Percentiles rank a stretch among this genome's conserved stretches.
Evolutionary conservation across 306 rosid species (phyloP).

Genomic region (Bauhinia variegata): DNA sequence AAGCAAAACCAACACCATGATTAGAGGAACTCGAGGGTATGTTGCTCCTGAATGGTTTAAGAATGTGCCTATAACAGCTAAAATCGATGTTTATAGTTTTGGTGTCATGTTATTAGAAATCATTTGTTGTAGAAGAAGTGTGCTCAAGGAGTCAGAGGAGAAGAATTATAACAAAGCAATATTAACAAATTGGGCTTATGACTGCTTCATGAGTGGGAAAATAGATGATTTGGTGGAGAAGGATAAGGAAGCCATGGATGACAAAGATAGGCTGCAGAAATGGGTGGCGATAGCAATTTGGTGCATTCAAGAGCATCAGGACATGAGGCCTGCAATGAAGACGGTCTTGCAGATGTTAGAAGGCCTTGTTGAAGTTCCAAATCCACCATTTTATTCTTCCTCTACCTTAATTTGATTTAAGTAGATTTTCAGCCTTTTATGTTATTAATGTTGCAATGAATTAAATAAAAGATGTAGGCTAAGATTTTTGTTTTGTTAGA

Average conservation of each 20-base stretch:
- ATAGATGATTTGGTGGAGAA: not conserved
- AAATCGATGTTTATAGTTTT: not conserved
- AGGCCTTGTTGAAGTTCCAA: not conserved
- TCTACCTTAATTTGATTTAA: not conserved
- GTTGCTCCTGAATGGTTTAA: slow-evolving; percentile 8
- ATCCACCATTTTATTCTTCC: not conserved
- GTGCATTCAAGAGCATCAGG: slow-evolving; percentile 1
- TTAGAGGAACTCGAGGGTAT: not conserved
- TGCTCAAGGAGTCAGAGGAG: not conserved
- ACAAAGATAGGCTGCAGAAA: not conserved
- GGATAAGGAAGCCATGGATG: not conserved
- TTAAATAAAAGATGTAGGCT: no score
- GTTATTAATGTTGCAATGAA: not conserved
- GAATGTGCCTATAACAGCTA: not conserved
- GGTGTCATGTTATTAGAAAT: not conserved
- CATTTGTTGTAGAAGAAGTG: slow-evolving; percentile 1
- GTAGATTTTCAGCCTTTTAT: no score
- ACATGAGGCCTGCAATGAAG: not conserved
- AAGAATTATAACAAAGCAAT: not conserved
- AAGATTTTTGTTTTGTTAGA: no score
- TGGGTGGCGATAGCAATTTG: not conserved
- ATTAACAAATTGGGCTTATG: not conserved
- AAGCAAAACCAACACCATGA: not conserved
- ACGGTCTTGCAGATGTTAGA: slow-evolving; percentile 1
- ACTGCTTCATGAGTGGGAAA: not conserved